A percentile compares a stretch with the other conserved stretches of the same genome.
These are phyloP conservation scores for Tarenaya hassleriana DNA, from an alignment of 345 rosid genomes.

Conservation along the genomic window DNA sequence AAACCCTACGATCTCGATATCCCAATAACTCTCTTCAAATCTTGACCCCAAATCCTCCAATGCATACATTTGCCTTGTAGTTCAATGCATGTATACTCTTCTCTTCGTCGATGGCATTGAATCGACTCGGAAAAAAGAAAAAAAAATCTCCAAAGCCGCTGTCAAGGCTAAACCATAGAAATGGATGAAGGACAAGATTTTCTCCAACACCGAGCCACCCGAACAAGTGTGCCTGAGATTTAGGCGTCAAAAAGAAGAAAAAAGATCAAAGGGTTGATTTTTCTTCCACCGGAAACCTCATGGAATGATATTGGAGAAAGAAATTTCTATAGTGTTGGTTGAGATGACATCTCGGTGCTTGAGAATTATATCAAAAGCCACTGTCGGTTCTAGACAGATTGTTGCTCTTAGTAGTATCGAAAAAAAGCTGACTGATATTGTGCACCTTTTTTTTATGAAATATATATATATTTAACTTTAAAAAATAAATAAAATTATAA, in stretches of 20 bases:
- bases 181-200: slow-evolving; percentile 26
- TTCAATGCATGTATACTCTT: slow-evolving; percentile 9
- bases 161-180: slow-evolving; percentile 14
- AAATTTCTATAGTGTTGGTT: slow-evolving; percentile 1
- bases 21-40: slow-evolving; percentile 9
- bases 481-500: too few species aligned
- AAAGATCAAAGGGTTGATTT: slow-evolving; percentile 10
- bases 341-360: slow-evolving; percentile 20
- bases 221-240: slow-evolving; percentile 16
- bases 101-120: slow-evolving; percentile 20
- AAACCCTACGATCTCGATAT: slow-evolving; percentile 21
- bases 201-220: neutral
- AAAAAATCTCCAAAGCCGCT: neutral
- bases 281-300: neutral
- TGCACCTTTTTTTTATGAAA: too few species aligned
- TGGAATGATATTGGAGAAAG: slow-evolving; percentile 9
- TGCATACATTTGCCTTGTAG: neutral
- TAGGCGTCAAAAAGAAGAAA: slow-evolving; percentile 16
- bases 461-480: too few species aligned
- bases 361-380: neutral
- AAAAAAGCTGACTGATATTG: too few species aligned
- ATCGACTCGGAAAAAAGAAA: slow-evolving; percentile 19
- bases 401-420: too few species aligned
- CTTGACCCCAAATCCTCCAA: slow-evolving; percentile 14
- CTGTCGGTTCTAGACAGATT: too few species aligned